Base-by-base conservation (phyloP, 345 rosid species). In the Gossypium mustelinum region DNA sequence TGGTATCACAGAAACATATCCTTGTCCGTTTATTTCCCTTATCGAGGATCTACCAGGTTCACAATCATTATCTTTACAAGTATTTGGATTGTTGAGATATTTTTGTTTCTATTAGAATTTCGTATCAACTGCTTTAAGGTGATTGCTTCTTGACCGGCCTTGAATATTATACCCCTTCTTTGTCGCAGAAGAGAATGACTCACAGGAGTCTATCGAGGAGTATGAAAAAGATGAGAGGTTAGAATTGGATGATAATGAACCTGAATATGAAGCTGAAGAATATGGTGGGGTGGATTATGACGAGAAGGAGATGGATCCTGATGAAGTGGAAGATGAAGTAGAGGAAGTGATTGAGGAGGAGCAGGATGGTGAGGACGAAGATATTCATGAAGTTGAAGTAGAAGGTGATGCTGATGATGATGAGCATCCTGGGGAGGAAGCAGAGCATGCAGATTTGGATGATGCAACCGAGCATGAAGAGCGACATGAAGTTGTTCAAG, bases 201-300 rank as follows among this genome's bases (percentile, higher is more conserved):
- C 75, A 61, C 88, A 88, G 85, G 91, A 89, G 44, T 61, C 86
- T 77, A 87, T 83, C 64, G 93, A 89, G 44, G 93, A 89, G 67
- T 89, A 85, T 82, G 94, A 85, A 73, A 89, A 87, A 54, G 91
- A 92, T 84, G 97, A 90, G 77, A 82, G 88, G 20, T 84, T 90
- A 78, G 95, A 92, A 73, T 84, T 92, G 78, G 97, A 92, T 83
- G 97, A 87, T 83, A 87, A 92, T 73, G 97, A 92, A 47, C 81
- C 86, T 64, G 92, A 87, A 72, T 90, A 81, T 77, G 97, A 92
- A 65, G 72, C 82, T 66, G 91, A 88, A 76, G 91, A 87, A 10
- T 82, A 84, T 76, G 74, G 75, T 50, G 89, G 84, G 76, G 83
- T 81, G 73, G 93, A 90, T 64, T 87, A 87, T 81, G 97, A 95